Evolutionary conservation across 129 eudicot species (phyloP).

Genomic region (Artemisia tridentata): DNA sequence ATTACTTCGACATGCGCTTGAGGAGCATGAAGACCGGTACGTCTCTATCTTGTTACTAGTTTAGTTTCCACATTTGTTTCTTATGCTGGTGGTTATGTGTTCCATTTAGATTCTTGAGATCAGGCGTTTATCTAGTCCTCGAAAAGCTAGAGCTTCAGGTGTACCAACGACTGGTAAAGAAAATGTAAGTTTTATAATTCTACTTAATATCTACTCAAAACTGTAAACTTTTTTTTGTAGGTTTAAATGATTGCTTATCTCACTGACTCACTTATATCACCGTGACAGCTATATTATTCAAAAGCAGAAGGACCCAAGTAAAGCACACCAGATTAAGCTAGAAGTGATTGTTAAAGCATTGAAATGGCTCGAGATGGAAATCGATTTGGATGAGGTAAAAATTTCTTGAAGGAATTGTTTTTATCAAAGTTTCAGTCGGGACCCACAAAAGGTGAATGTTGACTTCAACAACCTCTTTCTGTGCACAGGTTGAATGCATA

Average conservation of each 20-base stretch:
- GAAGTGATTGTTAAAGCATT: conserved; percentile 89
- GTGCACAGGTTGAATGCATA: conserved; percentile 85
- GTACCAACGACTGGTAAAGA: conserved; percentile 81
- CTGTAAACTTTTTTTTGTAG: too few relatives aligned
- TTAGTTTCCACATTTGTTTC: too few relatives aligned
- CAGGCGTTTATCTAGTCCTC: conserved; percentile 95
- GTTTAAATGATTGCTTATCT: neutral
- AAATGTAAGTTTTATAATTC: conserved; percentile 52
- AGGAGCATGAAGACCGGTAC: conserved; percentile 91
- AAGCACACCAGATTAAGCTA: conserved; percentile 88
- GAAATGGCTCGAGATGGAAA: conserved; percentile 94
- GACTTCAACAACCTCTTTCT: neutral
- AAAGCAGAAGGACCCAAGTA: conserved; percentile 79
- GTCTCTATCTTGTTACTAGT: conserved; percentile 3
- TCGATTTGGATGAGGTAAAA: conserved; percentile 91
- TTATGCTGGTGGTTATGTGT: neutral
- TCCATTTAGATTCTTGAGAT: conserved; percentile 71
- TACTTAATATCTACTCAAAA: neutral
- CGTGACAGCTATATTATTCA: conserved; percentile 71
- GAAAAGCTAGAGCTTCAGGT: conserved; percentile 98
- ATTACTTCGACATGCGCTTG: conserved; percentile 78
- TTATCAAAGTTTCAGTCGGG: neutral
- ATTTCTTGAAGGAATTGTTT: neutral
- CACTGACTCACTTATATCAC: neutral
- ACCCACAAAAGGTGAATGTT: neutral